Percentiles rank a stretch among this genome's conserved stretches.
Conservation (phyloP, 176 grass and related monocot genomes). For the Coix lacrymajobi region DNA sequence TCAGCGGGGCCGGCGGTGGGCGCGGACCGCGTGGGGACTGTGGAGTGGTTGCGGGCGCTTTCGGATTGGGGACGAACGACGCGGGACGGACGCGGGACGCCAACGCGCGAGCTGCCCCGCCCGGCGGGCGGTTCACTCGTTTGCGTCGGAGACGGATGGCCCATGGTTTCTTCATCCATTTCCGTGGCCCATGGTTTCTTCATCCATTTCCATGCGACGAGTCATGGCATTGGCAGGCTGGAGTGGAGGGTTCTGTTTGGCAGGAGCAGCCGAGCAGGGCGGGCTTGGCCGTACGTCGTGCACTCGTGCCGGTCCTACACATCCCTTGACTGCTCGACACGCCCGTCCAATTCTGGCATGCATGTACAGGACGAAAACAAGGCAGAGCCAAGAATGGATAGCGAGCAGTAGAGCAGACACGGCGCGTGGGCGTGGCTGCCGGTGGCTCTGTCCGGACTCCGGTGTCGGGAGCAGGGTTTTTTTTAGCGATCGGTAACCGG, state of each 20-base stretch:
- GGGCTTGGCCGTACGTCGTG: background rate
- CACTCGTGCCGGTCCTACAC: background rate
- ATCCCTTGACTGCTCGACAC: background rate
- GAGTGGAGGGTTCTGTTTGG: too few species aligned
- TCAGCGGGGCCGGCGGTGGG: background rate
- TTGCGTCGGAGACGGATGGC: background rate
- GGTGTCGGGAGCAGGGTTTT: too few species aligned
- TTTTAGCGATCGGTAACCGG: too few species aligned
- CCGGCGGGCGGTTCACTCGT: background rate
- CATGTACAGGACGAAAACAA: too few species aligned
- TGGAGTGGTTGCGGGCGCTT: background rate
- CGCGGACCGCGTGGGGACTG: background rate
- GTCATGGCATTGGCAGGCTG: too few species aligned
- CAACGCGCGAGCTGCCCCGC: background rate
- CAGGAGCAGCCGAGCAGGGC: background rate
- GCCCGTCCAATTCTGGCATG: background rate
- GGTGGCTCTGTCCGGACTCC: background rate
- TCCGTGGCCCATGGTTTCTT: too few species aligned
- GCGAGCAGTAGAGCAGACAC: too few species aligned
- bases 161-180: too few species aligned
- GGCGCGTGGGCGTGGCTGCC: too few species aligned
- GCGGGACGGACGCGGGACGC: background rate
- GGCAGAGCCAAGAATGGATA: too few species aligned
- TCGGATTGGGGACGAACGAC: background rate
- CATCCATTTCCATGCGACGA: too few species aligned